Conservation (phyloP, 352 stramenopile species). For the Pythium phragmiticola region DNA sequence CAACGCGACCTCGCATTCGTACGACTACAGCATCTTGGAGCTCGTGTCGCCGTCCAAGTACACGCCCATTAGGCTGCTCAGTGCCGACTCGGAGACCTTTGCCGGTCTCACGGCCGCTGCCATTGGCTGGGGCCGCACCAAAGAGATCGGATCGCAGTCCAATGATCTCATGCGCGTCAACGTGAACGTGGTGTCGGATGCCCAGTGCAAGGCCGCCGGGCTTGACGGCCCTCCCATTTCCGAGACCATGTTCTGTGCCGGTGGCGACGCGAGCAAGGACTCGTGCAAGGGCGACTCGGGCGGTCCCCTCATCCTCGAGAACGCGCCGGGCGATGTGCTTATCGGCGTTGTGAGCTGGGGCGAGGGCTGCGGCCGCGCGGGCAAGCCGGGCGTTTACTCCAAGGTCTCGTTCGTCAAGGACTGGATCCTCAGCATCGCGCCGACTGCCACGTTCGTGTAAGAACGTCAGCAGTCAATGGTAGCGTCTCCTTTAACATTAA, state of each 20-base stretch:
- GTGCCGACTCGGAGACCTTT: constrained; percentile 8
- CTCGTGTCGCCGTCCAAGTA: constrained; percentile 2
- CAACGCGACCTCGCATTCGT: constrained; percentile 1
- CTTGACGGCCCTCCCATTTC: constrained; percentile 11
- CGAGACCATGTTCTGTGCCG: constrained; percentile 50
- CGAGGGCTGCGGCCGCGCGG: constrained; percentile 42
- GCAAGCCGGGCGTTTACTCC: constrained; percentile 54
- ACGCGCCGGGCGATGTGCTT: constrained; percentile 33
- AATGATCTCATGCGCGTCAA: constrained; percentile 42
- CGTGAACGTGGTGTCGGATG: constrained; percentile 38
- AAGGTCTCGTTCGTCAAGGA: constrained; percentile 38
- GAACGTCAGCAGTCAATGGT: background rate
- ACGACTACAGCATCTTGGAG: constrained; percentile 52
- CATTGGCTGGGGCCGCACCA: constrained; percentile 28
- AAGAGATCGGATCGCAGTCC: constrained; percentile 26
- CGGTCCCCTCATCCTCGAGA: constrained; percentile 41
- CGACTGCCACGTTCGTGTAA: constrained; percentile 7
- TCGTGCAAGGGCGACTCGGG: constrained; percentile 60
- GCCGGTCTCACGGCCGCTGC: constrained; percentile 28
- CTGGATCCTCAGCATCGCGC: constrained; percentile 44
- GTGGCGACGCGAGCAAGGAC: constrained; percentile 32
- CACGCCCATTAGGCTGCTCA: constrained; percentile 3
- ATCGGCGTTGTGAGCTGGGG: constrained; percentile 60
- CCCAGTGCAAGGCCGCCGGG: constrained; percentile 24
- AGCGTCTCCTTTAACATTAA: no score